Evolutionary conservation across 2,329 filamentous ascomycete genomes (phyloP), one percentile per base, ranked within the genome.

Genomic region (Phialophora expanda): DNA sequence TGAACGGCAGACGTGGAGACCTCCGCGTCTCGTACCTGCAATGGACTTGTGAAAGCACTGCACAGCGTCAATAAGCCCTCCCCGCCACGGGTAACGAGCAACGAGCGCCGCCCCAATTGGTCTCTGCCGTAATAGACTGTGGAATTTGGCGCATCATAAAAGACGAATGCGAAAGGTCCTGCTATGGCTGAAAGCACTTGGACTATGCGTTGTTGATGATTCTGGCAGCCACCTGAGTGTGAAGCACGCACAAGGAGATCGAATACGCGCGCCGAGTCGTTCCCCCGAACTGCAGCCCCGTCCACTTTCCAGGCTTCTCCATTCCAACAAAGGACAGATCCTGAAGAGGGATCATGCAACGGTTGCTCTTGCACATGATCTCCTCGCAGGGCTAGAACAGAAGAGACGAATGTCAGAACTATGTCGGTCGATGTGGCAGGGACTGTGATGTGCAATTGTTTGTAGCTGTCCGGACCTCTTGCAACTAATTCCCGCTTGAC

Each of bases 131-230:
- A 97, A 77, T 89, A 96, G 14, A 98, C 70, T 50, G 84, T 84
- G 9, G 80, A 81, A 61, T 84, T 81, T 9, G 76, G 73, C 17
- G 82, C 84, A 79, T 97, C 90, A 73, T 90, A 90, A 76, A 90
- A 97, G 5, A 94, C 86, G 77, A 98, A 95, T 1, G 94, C 91
- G 79, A 95, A 98, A 0, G 95, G 94, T 0, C 95, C 95, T 65
- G 89, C 85, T 28, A 94, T 86, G 46, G 78, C 81, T 62, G 86
- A 83, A 48, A 93, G 76, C 0, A 84, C 82, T 82, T 74, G 6
- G 88, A 69, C 8, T 89, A 76, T 30, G 76, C 76, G 73, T 72
- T 58, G 56, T 72, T 56, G 56, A 41, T 60, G 59, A 24, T 28
- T 38, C 22, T 55, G 44, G 2, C 14, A 17, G 30, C 55, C 76